Evolutionary conservation across 192 early-diverging fungal species (phyloP), one percentile per base, ranked within the genome.

Genomic region (Coemansia furcata): DNA sequence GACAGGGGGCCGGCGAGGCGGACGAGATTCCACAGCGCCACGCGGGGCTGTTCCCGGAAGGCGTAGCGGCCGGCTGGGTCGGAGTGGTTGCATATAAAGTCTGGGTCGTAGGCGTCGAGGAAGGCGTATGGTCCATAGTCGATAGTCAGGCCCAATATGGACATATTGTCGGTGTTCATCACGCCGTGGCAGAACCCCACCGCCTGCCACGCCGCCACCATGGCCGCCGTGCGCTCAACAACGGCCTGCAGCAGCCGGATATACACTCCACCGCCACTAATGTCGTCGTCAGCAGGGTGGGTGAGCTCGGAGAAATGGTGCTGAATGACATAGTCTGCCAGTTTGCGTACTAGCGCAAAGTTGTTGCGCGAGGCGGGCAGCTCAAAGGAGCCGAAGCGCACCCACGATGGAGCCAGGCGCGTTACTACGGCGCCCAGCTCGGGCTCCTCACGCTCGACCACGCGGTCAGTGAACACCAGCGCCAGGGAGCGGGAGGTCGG

Each of bases 121-220:
- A 97, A 94, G 43, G 86, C 88, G 66, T 83, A 95, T 9, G 95
- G 93, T 0, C 95, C 95, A 66, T 92, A 95, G 68, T 97, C 94
- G 33, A 95, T 84, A 1, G 95, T 95, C 8, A 93, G 64, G 6
- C 93, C 92, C 23, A 93, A 67, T 1, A 95, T 71, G 3, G 92
- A 93, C 89, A 94, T 91, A 65, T 96, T 96, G 73, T 96, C 94
- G 0, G 94, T 95, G 75, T 95, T 95, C 90, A 95, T 91, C 2
- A 95, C 94, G 35, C 93, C 90, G 61, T 94, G 89, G 82, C 86
- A 88, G 75, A 93, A 93, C 7, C 91, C 93, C 33, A 89, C 74
- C 1, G 85, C 78, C 76, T 94, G 92, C 94, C 92, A 95, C 21
- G 74, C 80, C 6, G 94, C 92, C 19, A 93, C 85, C 85, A 89